Evolutionary conservation across 345 rosid species (phyloP).

Genomic region (Salix udensis): DNA sequence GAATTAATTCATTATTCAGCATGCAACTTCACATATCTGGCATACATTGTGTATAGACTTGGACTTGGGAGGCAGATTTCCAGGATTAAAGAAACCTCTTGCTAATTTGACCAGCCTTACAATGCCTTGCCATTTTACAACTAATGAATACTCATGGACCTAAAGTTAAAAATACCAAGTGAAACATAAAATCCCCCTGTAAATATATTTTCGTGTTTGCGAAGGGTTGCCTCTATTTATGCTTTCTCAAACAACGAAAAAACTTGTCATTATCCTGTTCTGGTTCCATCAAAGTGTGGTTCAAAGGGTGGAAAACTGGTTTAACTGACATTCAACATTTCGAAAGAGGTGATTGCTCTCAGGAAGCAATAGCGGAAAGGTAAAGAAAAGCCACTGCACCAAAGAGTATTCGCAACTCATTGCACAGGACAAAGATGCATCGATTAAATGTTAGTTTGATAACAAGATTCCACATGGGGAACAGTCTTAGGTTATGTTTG

Average conservation of each 20-base stretch:
- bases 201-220: background rate
- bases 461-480: background rate
- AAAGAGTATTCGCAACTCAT: background rate
- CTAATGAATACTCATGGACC: background rate
- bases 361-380: background rate
- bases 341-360: background rate
- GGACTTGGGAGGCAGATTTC: background rate
- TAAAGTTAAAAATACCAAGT: background rate
- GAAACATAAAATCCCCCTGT: background rate
- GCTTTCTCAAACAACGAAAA: background rate
- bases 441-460: background rate
- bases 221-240: background rate
- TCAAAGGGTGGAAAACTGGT: background rate
- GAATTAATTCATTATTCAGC: background rate
- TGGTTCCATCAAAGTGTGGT: background rate
- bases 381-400: background rate
- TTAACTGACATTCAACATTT: background rate
- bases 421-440: background rate
- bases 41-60: background rate
- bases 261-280: background rate
- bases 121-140: background rate
- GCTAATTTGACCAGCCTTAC: background rate
- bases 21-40: background rate
- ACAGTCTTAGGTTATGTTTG: background rate
- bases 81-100: background rate